Evolutionary conservation across 1,284 basidiomycete species (phyloP).

Genomic region (Apiotrichum domesticum): DNA sequence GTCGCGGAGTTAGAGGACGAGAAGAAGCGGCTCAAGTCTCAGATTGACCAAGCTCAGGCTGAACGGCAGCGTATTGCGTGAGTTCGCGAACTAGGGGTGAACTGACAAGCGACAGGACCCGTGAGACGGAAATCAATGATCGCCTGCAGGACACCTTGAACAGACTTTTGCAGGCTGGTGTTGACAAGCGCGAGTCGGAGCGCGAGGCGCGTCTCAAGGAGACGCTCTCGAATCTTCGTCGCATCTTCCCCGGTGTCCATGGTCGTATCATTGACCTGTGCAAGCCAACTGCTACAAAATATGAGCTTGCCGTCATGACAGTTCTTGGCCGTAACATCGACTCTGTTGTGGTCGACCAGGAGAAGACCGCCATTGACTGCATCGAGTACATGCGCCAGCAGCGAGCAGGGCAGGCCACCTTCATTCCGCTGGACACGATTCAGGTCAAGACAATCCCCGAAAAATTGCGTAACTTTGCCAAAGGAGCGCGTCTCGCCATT

Average conservation of each 20-base stretch:
- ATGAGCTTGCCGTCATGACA: constrained; percentile 89
- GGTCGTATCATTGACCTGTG: constrained; percentile 89
- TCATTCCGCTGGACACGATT: constrained; percentile 94
- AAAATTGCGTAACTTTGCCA: constrained; percentile 84
- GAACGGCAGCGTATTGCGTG: constrained; percentile 37
- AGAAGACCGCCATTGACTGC: constrained; percentile 95
- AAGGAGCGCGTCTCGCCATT: constrained; percentile 85
- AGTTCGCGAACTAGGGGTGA: constrained; percentile 4
- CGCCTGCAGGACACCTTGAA: constrained; percentile 76
- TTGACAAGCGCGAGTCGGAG: constrained; percentile 78
- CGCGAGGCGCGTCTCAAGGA: constrained; percentile 79
- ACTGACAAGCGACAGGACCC: constrained; percentile 55
- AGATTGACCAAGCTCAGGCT: constrained; percentile 35
- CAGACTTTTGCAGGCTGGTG: constrained; percentile 79
- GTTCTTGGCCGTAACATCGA: constrained; percentile 92
- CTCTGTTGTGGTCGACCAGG: constrained; percentile 90
- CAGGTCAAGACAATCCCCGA: constrained; percentile 91
- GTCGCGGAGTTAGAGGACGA: constrained; percentile 53
- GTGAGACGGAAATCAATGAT: constrained; percentile 84
- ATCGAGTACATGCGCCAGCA: constrained; percentile 97
- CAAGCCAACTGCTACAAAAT: constrained; percentile 87
- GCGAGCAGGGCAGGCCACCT: constrained; percentile 89
- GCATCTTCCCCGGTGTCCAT: constrained; percentile 82
- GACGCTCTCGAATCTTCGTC: constrained; percentile 71
- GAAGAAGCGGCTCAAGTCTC: constrained; percentile 30